These are phyloP conservation scores for Pinus albicaulis DNA, from an alignment of 75 land plant species.

Conservation along the genomic window DNA sequence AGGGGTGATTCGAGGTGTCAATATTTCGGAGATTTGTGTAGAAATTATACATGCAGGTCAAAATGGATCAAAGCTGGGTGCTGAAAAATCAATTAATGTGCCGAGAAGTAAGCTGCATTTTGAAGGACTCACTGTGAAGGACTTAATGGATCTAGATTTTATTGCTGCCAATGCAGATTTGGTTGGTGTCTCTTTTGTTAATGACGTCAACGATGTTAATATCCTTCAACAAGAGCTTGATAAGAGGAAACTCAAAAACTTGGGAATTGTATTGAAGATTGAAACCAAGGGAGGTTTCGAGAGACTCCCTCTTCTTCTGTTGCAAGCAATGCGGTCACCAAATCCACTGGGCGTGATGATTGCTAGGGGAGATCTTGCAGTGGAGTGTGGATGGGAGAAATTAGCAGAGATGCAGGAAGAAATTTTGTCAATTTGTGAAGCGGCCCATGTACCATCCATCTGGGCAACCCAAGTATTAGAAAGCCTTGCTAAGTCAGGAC, in stretches of 20 bases:
- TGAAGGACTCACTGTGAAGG: constrained; percentile 60
- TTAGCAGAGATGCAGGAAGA: constrained; percentile 62
- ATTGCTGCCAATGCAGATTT: constrained; percentile 61
- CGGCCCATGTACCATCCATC: constrained; percentile 64
- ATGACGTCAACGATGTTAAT: constrained; percentile 38
- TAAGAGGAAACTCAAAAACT: constrained; percentile 25
- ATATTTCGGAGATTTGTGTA: constrained; percentile 36
- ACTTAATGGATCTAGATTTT: constrained; percentile 61
- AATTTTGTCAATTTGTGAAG: constrained; percentile 44
- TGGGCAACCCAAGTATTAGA: constrained; percentile 75
- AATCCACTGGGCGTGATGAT: constrained; percentile 72
- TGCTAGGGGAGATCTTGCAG: constrained; percentile 72
- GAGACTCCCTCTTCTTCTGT: constrained; percentile 39
- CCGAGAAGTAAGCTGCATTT: constrained; percentile 43
- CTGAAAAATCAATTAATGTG: constrained; percentile 61
- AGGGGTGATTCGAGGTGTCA: constrained; percentile 43
- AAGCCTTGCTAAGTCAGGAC: constrained; percentile 48
- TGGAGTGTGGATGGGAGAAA: constrained; percentile 74
- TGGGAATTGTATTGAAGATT: constrained; percentile 58
- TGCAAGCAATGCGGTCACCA: constrained; percentile 56
- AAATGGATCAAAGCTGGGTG: constrained; percentile 48
- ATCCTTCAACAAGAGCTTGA: constrained; percentile 40
- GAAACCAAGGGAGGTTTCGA: constrained; percentile 57
- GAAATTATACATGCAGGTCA: constrained; percentile 46
- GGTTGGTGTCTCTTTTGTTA: constrained; percentile 62